A percentile compares a stretch with the other conserved stretches of the same genome.
phyloP scores from a whole-genome alignment of 83 land plant species.

The Isoetes engelmannii region DNA sequence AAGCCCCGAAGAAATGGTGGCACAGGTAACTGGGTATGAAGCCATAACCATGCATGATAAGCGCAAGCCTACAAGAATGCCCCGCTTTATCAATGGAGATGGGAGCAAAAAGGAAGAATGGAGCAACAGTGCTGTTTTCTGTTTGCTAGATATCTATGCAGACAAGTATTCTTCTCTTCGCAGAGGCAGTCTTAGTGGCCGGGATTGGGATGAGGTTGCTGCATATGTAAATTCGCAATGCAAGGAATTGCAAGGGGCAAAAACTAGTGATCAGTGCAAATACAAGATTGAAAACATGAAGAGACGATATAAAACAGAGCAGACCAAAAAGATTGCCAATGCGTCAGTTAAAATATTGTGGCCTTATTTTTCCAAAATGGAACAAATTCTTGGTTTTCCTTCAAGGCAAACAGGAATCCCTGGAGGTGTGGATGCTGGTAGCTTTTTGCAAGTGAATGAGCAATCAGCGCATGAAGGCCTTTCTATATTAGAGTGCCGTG shows the following conservation, averaged over 20 bases:
- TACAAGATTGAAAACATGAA: constrained; percentile 19
- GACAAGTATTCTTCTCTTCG: constrained; percentile 54
- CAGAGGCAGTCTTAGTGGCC: constrained; percentile 66
- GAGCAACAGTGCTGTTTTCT: constrained; percentile 68
- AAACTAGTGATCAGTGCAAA: constrained; percentile 75
- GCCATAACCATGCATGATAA: too few species aligned
- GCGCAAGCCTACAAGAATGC: too few species aligned
- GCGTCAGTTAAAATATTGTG: constrained; percentile 11
- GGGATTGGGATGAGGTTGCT: constrained; percentile 77
- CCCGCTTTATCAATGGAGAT: background rate
- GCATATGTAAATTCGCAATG: constrained; percentile 40
- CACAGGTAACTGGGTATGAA: background rate
- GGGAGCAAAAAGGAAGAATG: constrained; percentile 53
- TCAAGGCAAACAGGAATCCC: background rate
- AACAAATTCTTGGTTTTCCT: constrained; percentile 24
- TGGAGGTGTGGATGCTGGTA: background rate
- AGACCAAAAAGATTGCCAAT: constrained; percentile 8
- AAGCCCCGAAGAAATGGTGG: constrained; percentile 1
- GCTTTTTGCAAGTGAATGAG: constrained; percentile 6
- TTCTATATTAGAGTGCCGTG: background rate
- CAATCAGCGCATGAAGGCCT: constrained; percentile 11
- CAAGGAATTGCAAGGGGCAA: constrained; percentile 34
- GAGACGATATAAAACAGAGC: background rate
- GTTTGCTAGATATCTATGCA: constrained; percentile 65
- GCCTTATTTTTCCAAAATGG: constrained; percentile 34